Percentiles rank a stretch among this genome's conserved stretches.
phyloP scores from a whole-genome alignment of 1,284 basidiomycete genomes.

The Hypsizygus ulmarius region DNA sequence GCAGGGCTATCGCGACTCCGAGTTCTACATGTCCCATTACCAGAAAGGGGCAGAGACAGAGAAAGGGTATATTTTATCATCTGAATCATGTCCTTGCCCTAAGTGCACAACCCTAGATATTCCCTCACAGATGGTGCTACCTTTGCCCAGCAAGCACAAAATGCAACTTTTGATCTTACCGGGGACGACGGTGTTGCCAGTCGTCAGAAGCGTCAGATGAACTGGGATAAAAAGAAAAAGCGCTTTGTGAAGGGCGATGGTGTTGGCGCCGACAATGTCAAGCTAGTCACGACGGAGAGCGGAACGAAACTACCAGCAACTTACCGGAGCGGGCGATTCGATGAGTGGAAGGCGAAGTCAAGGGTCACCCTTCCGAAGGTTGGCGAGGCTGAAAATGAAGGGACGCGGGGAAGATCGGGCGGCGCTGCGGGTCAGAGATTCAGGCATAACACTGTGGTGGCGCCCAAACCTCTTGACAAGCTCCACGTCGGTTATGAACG shows the following conservation, averaged over 20 bases:
- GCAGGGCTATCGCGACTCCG: conserved; percentile 69
- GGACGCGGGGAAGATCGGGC: conserved; percentile 27
- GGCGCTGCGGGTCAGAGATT: conserved; percentile 53
- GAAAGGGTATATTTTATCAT: conserved; percentile 65
- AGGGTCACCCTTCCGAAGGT: conserved; percentile 72
- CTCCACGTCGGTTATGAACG: conserved; percentile 67
- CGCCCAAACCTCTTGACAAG: conserved; percentile 73
- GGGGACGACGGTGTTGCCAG: conserved; percentile 74
- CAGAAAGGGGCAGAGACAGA: conserved; percentile 85
- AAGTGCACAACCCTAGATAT: conserved; percentile 53
- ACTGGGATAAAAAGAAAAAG: conserved; percentile 97
- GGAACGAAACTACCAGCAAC: conserved; percentile 91
- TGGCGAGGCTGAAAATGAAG: conserved; percentile 72
- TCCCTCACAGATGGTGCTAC: conserved; percentile 82
- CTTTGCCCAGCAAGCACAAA: conserved; percentile 83
- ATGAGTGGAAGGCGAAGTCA: conserved; percentile 90
- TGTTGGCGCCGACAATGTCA: conserved; percentile 89
- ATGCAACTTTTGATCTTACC: conserved; percentile 80
- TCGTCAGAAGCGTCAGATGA: conserved; percentile 66
- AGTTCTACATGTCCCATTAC: conserved; percentile 91
- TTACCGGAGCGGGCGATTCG: conserved; percentile 91
- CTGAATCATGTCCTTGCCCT: conserved; percentile 1
- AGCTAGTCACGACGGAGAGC: conserved; percentile 91
- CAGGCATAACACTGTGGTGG: conserved; percentile 60
- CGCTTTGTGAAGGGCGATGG: conserved; percentile 89